These are phyloP conservation scores for Henckelia pumila DNA, from an alignment of 257 asterid species.

Conservation along the genomic window DNA sequence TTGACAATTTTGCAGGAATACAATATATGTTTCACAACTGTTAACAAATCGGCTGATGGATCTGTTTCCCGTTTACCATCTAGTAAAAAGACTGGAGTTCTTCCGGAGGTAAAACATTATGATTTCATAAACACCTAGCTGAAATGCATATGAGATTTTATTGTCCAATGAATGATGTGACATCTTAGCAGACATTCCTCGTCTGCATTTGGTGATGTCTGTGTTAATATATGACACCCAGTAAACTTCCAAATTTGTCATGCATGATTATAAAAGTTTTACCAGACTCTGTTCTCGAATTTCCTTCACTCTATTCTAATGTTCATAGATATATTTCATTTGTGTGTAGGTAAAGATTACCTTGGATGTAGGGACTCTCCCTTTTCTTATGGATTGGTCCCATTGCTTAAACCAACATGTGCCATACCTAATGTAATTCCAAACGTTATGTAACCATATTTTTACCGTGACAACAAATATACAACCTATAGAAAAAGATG, in stretches of 20 bases:
- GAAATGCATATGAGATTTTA: neutral
- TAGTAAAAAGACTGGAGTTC: slow-evolving; percentile 64
- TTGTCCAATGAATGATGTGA: slow-evolving; percentile 2
- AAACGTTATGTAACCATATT: slow-evolving; percentile 8
- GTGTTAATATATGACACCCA: slow-evolving; percentile 9
- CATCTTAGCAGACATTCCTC: neutral
- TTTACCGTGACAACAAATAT: neutral
- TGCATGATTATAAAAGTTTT: slow-evolving; percentile 8
- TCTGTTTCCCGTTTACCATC: slow-evolving; percentile 70
- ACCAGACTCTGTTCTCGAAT: slow-evolving; percentile 9
- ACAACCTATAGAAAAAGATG: no score
- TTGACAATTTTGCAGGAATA: slow-evolving; percentile 63
- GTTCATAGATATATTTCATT: slow-evolving; percentile 5
- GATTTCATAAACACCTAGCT: slow-evolving; percentile 3
- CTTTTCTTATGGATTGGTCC: slow-evolving; percentile 11
- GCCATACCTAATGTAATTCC: slow-evolving; percentile 13
- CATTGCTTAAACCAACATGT: slow-evolving; percentile 15
- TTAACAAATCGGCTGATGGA: slow-evolving; percentile 70
- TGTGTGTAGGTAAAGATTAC: no score
- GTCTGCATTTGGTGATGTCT: neutral
- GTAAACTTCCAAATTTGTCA: slow-evolving; percentile 11
- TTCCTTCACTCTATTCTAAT: neutral
- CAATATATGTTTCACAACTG: slow-evolving; percentile 97
- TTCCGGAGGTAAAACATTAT: slow-evolving; percentile 89
- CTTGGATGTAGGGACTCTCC: no score